A percentile compares a stretch with the other conserved stretches of the same genome.
These are phyloP conservation scores for Fusarium sp. DNA, from an alignment of 2,329 filamentous ascomycete genomes.

Conservation along the genomic window DNA sequence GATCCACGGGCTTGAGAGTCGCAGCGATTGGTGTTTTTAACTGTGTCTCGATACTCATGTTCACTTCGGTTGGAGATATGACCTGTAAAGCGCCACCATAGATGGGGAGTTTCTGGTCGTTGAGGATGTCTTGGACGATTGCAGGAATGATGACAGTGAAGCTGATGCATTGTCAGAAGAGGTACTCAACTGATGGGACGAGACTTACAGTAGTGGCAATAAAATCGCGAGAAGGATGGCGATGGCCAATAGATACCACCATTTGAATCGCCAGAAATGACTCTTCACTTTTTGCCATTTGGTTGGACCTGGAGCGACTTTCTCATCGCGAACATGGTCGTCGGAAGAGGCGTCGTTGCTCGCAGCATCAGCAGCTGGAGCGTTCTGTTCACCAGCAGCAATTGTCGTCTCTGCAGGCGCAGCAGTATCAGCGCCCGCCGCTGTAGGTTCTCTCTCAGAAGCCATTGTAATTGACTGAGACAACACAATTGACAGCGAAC, in stretches of 20 bases:
- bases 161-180: slow-evolving; percentile 41
- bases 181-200: too few relatives aligned
- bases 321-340: slow-evolving; percentile 34
- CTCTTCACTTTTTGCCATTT: slow-evolving; percentile 54
- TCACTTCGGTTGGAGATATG: slow-evolving; percentile 49
- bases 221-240: slow-evolving; percentile 58
- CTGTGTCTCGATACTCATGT: slow-evolving; percentile 52
- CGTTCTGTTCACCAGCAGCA: background rate
- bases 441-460: background rate
- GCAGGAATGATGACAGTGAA: slow-evolving; percentile 60
- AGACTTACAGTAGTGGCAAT: slow-evolving; percentile 59
- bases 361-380: background rate
- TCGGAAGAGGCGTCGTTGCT: slow-evolving; percentile 26
- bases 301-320: background rate
- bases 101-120: slow-evolving; percentile 55
- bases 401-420: background rate
- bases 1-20: slow-evolving; percentile 52
- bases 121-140: slow-evolving; percentile 59
- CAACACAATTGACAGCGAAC: background rate
- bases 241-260: slow-evolving; percentile 56
- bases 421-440: background rate
- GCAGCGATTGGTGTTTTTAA: slow-evolving; percentile 54
- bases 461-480: background rate
- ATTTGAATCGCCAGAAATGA: slow-evolving; percentile 58
- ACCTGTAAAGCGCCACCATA: slow-evolving; percentile 51